phyloP scores from a whole-genome alignment of 192 early-diverging fungal genomes.

The Phlyctochytrium bullatum region DNA sequence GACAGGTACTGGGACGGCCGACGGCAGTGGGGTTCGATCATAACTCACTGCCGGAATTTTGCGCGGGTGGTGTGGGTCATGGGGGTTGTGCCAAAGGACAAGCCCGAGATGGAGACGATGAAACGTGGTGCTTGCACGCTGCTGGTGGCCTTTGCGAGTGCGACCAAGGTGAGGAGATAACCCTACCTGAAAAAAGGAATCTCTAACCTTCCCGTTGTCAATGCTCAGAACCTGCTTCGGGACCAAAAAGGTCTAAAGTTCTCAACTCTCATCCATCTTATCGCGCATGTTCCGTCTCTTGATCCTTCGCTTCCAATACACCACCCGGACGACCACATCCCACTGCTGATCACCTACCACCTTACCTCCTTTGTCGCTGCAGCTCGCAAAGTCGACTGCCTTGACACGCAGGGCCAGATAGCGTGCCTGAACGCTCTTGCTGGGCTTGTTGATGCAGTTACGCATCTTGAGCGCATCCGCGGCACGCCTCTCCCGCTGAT shows the following conservation, averaged over 20 bases:
- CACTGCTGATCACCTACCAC: conserved; percentile 28
- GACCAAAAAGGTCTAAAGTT: conserved; percentile 62
- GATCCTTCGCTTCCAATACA: conserved; percentile 26
- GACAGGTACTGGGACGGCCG: conserved; percentile 79
- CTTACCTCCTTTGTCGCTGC: not conserved
- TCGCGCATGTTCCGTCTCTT: conserved; percentile 67
- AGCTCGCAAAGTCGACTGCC: conserved; percentile 10
- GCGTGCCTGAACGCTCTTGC: conserved; percentile 12
- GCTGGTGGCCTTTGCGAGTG: too few relatives aligned
- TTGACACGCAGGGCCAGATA: conserved; percentile 9
- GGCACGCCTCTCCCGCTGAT: conserved; percentile 80
- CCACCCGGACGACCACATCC: conserved; percentile 18
- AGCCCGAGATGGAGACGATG: conserved; percentile 31
- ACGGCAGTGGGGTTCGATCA: conserved; percentile 74
- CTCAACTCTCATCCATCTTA: conserved; percentile 65
- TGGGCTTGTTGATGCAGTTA: conserved; percentile 25
- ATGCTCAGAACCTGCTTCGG: conserved; percentile 80
- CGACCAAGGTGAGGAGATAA: too few relatives aligned
- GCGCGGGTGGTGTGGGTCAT: conserved; percentile 73
- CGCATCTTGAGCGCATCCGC: conserved; percentile 77
- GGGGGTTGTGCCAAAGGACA: conserved; percentile 11
- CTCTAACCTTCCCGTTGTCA: conserved; percentile 70
- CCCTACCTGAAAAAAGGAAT: conserved; percentile 72
- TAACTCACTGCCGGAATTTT: conserved; percentile 71
- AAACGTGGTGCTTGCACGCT: too few relatives aligned